Evolutionary conservation across 1,284 basidiomycete genomes (phyloP), one percentile per base, ranked within the genome.

Genomic region (Ceratobasidium sp.): DNA sequence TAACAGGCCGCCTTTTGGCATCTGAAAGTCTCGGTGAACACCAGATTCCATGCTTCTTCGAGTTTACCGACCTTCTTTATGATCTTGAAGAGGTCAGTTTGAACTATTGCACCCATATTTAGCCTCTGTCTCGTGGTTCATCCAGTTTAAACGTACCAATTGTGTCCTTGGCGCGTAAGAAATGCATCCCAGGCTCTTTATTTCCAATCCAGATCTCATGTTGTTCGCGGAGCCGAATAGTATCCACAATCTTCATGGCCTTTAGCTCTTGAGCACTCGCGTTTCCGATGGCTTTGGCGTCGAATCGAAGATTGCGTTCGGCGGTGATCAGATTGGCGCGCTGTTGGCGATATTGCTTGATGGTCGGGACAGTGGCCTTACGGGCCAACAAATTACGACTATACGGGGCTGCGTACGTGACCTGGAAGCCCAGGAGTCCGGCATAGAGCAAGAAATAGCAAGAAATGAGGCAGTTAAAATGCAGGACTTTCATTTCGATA

Each of bases 1-100:
- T 17, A 93, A 84, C 4, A 93, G 85, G 0, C 87, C 91, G 59
- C 92, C 92, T 82, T 93, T 93, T 8, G 92, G 91, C 90, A 93
- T 92, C 91, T 66, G 15, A 3, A 13, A 49, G 37, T 37, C 37
- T 37, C 8, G 37, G 37, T 37, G 37, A 37, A 8, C 37, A 8
- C 37, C 37, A 37, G 37, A 2, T 37, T 2, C 37, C 37, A 4
- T 4, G 37, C 2, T 49, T 61, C 19, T 37, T 5, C 32, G 5
- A 6, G 29, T 57, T 37, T 34, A 54, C 19, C 3, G 25, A 61
- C 57, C 32, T 61, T 61, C 37, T 25, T 32, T 34, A 61, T 61
- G 29, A 61, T 19, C 25, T 40, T 19, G 17, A 37, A 61, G 32
- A 61, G 57, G 8, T 61, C 57, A 15, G 57, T 61, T 9, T 61